Conservation (phyloP, 129 eudicot species). For the Chrysanthemum lavandulifolium region DNA sequence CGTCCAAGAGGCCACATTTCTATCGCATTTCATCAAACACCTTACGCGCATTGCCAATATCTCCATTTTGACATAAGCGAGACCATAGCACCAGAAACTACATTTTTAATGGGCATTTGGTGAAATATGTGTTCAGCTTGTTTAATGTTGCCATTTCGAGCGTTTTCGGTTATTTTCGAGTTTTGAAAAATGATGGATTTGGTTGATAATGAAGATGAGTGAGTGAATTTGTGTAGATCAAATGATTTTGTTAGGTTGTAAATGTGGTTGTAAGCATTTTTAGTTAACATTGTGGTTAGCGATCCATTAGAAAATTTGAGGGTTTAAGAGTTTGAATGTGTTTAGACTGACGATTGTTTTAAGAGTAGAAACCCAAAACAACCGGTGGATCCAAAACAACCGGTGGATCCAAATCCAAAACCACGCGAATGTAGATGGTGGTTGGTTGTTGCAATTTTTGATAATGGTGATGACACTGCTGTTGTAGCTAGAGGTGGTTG, state of each 20-base stretch:
- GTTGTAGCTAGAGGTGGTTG: too few species aligned
- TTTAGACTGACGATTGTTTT: not conserved
- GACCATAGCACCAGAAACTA: slow-evolving; percentile 77
- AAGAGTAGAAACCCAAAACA: too few species aligned
- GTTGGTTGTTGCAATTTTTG: too few species aligned
- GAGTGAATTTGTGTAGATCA: slow-evolving; percentile 26
- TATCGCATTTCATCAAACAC: slow-evolving; percentile 83
- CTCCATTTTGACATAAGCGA: slow-evolving; percentile 62
- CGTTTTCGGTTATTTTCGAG: slow-evolving; percentile 62
- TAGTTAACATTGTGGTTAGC: slow-evolving; percentile 23
- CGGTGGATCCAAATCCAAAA: too few species aligned
- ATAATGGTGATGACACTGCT: too few species aligned
- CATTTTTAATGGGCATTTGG: slow-evolving; percentile 52
- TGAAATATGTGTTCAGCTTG: slow-evolving; percentile 57
- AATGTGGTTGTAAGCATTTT: slow-evolving; percentile 13
- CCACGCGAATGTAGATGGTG: too few species aligned
- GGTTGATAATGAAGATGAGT: slow-evolving; percentile 10
- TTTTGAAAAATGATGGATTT: slow-evolving; percentile 49
- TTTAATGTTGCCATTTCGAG: slow-evolving; percentile 54
- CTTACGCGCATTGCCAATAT: slow-evolving; percentile 51
- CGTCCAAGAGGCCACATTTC: slow-evolving; percentile 84
- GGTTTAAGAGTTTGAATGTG: not conserved
- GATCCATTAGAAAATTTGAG: slow-evolving; percentile 15
- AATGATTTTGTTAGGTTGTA: not conserved
- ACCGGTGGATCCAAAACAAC: too few species aligned